These are phyloP conservation scores for Clitopilus passeckerianus DNA, from an alignment of 768 basidiomycete species.

Conservation along the genomic window DNA sequence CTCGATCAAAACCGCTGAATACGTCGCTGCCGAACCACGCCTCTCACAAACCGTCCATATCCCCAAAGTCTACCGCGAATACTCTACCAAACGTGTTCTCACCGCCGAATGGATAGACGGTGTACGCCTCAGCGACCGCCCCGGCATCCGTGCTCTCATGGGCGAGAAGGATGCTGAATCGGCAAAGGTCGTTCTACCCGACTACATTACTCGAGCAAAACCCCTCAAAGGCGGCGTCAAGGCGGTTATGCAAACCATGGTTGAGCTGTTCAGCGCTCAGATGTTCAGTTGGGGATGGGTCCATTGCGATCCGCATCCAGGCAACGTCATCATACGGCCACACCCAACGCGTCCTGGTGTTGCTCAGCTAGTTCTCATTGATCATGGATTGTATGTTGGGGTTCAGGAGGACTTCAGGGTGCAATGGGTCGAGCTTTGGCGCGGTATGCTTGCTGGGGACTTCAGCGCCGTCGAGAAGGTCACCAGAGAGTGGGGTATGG, in stretches of 20 bases:
- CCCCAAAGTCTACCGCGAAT: constrained; percentile 67
- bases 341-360: constrained; percentile 36
- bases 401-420: constrained; percentile 62
- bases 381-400: constrained; percentile 87
- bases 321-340: constrained; percentile 73
- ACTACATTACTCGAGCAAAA: constrained; percentile 20
- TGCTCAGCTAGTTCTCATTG: constrained; percentile 77
- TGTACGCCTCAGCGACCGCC: constrained; percentile 64
- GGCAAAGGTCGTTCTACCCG: constrained; percentile 9
- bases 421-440: constrained; percentile 80
- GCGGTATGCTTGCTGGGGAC: constrained; percentile 53
- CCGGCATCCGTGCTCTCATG: constrained; percentile 52
- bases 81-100: constrained; percentile 74
- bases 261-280: constrained; percentile 82
- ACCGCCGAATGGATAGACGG: constrained; percentile 85
- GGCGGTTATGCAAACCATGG: constrained; percentile 79
- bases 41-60: constrained; percentile 72
- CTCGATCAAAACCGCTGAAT: constrained; percentile 61
- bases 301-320: constrained; percentile 74
- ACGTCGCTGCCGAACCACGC: constrained; percentile 65
- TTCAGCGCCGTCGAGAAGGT: constrained; percentile 46
- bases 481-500: constrained; percentile 63
- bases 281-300: constrained; percentile 94
- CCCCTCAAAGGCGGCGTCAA: constrained; percentile 57
- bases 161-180: constrained; percentile 31